Conservation (phyloP, 441 rosid species). For the Gossypium davidsonii region DNA sequence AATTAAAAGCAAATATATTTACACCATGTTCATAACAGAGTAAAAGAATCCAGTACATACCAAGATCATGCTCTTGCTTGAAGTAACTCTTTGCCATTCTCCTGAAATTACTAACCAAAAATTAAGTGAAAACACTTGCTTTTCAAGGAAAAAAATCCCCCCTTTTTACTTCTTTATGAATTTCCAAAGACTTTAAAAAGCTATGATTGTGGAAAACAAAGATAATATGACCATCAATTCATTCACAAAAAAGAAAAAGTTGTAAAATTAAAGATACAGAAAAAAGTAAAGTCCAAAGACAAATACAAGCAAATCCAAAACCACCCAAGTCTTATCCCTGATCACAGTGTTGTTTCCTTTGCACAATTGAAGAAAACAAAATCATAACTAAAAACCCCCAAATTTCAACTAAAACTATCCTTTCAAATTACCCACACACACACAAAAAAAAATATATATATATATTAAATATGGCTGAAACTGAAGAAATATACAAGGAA, state of each 20-base stretch:
- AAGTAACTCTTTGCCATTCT: constrained; percentile 60
- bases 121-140: constrained; percentile 2
- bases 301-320: background rate
- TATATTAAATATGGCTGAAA: background rate
- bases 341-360: background rate
- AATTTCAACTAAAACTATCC: background rate
- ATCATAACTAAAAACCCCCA: background rate
- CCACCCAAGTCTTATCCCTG: background rate
- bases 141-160: background rate
- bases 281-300: no score
- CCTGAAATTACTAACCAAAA: constrained; percentile 23
- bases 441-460: background rate
- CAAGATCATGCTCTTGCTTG: constrained; percentile 74
- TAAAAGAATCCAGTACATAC: constrained; percentile 21
- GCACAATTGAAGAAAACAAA: background rate
- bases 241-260: background rate
- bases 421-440: background rate
- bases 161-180: background rate
- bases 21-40: background rate
- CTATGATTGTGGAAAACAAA: background rate
- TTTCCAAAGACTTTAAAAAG: constrained; percentile 8
- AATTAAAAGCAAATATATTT: background rate
- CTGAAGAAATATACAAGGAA: background rate
- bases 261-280: background rate
- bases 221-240: background rate